These are phyloP conservation scores for Globisporangium abappressorium DNA, from an alignment of 352 stramenopile genomes.

Conservation along the genomic window DNA sequence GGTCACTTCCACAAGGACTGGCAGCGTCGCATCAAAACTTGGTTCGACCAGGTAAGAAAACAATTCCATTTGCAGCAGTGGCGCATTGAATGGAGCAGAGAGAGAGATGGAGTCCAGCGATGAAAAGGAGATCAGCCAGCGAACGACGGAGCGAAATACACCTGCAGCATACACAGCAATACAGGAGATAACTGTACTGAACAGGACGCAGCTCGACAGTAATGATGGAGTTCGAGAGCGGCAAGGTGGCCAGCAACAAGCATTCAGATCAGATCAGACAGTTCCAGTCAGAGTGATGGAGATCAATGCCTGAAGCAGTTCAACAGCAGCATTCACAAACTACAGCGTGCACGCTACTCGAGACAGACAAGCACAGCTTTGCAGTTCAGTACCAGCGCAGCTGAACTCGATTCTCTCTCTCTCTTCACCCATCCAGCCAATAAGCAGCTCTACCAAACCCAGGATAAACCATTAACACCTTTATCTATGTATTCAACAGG, in stretches of 20 bases:
- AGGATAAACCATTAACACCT: conserved; percentile 10
- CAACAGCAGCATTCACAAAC: neutral
- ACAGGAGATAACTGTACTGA: neutral
- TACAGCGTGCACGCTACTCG: neutral
- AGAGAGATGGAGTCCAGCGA: neutral
- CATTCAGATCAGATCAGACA: neutral
- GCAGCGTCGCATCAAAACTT: conserved; percentile 95
- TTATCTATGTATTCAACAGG: conserved; percentile 79
- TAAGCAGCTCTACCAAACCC: neutral
- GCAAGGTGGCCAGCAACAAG: neutral
- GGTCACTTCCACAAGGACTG: conserved; percentile 99
- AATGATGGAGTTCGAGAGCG: neutral
- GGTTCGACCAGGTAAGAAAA: conserved; percentile 91
- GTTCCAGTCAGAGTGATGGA: neutral
- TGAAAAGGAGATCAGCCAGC: neutral
- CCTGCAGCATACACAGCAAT: neutral
- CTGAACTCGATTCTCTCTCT: neutral
- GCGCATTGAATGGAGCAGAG: neutral
- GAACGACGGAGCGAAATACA: neutral
- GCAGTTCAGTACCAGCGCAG: neutral
- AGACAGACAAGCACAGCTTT: neutral
- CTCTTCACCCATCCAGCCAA: neutral
- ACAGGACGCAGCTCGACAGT: neutral
- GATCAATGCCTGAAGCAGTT: neutral
- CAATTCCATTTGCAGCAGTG: neutral